Base-by-base conservation (phyloP, 2,329 filamentous ascomycete genomes). In the Colletotrichum noveboracense region DNA sequence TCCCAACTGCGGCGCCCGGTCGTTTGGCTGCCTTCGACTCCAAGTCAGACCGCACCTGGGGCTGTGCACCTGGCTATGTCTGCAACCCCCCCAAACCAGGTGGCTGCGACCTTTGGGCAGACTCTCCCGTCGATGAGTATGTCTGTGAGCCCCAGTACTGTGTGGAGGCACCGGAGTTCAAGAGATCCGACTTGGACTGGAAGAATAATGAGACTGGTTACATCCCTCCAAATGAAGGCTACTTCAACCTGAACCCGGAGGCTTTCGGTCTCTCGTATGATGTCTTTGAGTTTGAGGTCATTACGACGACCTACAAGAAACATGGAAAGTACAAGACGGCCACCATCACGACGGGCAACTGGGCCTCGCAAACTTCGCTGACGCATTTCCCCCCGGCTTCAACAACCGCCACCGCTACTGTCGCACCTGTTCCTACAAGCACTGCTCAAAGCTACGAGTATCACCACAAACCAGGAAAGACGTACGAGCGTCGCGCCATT, bases 241-340 rank as follows among this genome's bases (percentile, higher is more conserved):
- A 94, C 80, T 94, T 92, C 84, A 89, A 94, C 74, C 86, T 94
- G n/a, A 86, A 92, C 71, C 91, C 93, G 0, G 81, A 86, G 2
- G 87, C 87, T 0, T 95, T 94, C 74, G 93, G 92, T 6, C 84
- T 94, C 18, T 89, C 87, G 66, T 93, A 91, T 74, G 89, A 89
- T 56, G 92, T 94, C 21, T 94, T 93, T 76, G 86, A 87, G 24
- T 83, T 87, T 28, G 79, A 88, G 7, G 78, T 85, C 2, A 79
- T 86, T 13, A 79, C 85, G 7, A 83, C 83, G 70, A 80, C 83
- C 83, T 3, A 70, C 8, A 78, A 83, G 32, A 75, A 75, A 4
- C 80, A 83, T 12, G 80, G 84, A 3, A 81, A 81, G n/a, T 48
- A 48, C 10, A 79, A 81, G 14, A 79, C 82, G 12, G 86, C 83